A percentile compares a stretch with the other conserved stretches of the same genome.
phyloP scores from a whole-genome alignment of 345 rosid genomes.

The Euphorbia peplus region DNA sequence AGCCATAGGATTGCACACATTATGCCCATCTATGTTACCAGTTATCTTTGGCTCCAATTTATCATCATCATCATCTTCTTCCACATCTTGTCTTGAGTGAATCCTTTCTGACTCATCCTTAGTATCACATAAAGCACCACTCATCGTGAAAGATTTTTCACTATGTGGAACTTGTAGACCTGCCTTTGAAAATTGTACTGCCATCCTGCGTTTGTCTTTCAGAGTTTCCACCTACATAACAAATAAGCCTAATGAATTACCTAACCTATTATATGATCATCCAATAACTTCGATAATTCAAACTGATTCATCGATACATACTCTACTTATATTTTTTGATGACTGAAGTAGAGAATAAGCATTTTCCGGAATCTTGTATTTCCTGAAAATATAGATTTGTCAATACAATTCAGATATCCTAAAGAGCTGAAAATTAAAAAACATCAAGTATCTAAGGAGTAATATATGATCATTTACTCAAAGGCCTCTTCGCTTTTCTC shows the following conservation, averaged over 20 bases:
- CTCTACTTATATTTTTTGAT: constrained; percentile 58
- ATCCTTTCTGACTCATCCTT: constrained; percentile 22
- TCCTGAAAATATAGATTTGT: constrained; percentile 35
- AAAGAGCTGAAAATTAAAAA: not conserved
- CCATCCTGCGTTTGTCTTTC: constrained; percentile 56
- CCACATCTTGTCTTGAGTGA: not conserved
- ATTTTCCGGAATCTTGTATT: constrained; percentile 61
- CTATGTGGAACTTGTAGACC: constrained; percentile 40
- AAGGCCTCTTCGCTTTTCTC: constrained; percentile 47
- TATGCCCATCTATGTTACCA: constrained; percentile 20
- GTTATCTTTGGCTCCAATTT: constrained; percentile 16
- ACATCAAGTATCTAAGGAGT: not conserved
- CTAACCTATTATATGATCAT: not conserved
- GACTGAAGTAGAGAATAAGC: constrained; percentile 63
- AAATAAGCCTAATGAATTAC: constrained; percentile 7
- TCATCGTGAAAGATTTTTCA: constrained; percentile 25
- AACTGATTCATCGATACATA: constrained; percentile 32
- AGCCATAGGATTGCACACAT: constrained; percentile 15
- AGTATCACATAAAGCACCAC: constrained; percentile 20
- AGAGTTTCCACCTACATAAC: constrained; percentile 50
- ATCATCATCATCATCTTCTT: constrained; percentile 20
- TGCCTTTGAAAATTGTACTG: constrained; percentile 54
- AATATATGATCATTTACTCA: constrained; percentile 41
- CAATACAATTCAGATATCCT: not conserved
- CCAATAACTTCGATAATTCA: constrained; percentile 1